phyloP scores from a whole-genome alignment of 805 yeast genomes.

The Candida anglica region DNA sequence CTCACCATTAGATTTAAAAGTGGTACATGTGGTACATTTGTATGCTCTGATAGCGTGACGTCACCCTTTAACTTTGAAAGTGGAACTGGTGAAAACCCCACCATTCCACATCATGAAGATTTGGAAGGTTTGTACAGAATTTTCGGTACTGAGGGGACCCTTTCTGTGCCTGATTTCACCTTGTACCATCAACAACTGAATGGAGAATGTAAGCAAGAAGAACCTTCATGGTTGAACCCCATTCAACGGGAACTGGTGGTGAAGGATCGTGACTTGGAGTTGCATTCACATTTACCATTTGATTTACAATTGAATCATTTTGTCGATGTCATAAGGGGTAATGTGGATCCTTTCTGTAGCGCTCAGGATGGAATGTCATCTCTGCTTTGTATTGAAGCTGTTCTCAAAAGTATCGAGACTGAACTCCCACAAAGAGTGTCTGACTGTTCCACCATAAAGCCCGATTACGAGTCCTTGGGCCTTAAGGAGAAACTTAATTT shows the following conservation, averaged over 20 bases:
- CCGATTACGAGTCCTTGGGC: conserved; percentile 14
- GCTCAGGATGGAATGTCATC: conserved; percentile 37
- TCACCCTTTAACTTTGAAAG: conserved; percentile 39
- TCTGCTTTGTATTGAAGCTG: conserved; percentile 33
- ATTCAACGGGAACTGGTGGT: conserved; percentile 10
- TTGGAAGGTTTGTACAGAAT: conserved; percentile 34
- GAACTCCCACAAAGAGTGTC: conserved; percentile 30
- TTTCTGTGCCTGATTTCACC: conserved; percentile 38
- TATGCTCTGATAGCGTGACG: conserved; percentile 38
- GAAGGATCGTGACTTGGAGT: background rate
- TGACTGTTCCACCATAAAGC: conserved; percentile 16
- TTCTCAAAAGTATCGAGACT: conserved; percentile 26
- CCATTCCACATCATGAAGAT: conserved; percentile 26
- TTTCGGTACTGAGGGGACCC: conserved; percentile 36
- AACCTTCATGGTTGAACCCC: conserved; percentile 4
- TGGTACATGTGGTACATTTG: conserved; percentile 38
- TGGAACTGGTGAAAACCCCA: conserved; percentile 43
- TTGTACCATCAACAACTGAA: conserved; percentile 27
- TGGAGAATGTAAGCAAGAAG: background rate
- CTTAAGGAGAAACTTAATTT: conserved; percentile 2
- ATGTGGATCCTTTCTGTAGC: conserved; percentile 24
- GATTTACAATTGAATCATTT: conserved; percentile 36
- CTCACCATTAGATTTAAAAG: conserved; percentile 32
- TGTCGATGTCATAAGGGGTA: conserved; percentile 28
- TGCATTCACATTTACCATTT: conserved; percentile 22